phyloP scores from a whole-genome alignment of 352 stramenopile species.

The Pythium coloratum region DNA sequence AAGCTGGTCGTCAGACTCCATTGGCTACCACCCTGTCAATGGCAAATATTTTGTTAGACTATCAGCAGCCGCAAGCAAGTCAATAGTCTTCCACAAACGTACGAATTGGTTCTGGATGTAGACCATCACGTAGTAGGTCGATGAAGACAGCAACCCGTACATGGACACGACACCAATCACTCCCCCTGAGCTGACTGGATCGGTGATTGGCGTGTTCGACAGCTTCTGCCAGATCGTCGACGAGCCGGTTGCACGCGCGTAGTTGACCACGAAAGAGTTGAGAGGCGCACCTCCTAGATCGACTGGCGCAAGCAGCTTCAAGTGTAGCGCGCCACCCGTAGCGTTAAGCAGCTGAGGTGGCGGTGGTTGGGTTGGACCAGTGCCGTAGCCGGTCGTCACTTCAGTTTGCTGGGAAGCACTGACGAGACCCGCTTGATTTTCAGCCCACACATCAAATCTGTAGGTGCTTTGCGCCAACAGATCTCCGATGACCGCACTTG shows the following conservation, averaged over 20 bases:
- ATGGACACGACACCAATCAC: constrained; percentile 9
- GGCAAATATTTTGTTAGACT: constrained; percentile 15
- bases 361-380: constrained; percentile 27
- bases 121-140: constrained; percentile 18
- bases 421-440: constrained; percentile 30
- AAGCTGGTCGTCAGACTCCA: constrained; percentile 26
- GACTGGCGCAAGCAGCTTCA: constrained; percentile 36
- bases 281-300: constrained; percentile 41
- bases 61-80: not conserved
- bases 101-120: constrained; percentile 12
- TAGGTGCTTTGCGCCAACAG: constrained; percentile 33
- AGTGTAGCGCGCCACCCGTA: constrained; percentile 45
- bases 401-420: constrained; percentile 7
- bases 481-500: constrained; percentile 21
- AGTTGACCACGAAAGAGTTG: constrained; percentile 30
- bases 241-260: constrained; percentile 29
- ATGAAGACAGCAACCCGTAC: constrained; percentile 22
- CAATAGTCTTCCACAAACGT: not conserved
- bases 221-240: constrained; percentile 13
- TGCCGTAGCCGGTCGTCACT: constrained; percentile 17
- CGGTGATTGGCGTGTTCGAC: not conserved
- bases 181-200: not conserved
- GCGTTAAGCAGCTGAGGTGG: constrained; percentile 31
- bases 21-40: constrained; percentile 38
- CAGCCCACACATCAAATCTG: constrained; percentile 29